Evolutionary conservation across 2,329 filamentous ascomycete genomes (phyloP), one percentile per base, ranked within the genome.

Genomic region (Aspergillus intermedius): DNA sequence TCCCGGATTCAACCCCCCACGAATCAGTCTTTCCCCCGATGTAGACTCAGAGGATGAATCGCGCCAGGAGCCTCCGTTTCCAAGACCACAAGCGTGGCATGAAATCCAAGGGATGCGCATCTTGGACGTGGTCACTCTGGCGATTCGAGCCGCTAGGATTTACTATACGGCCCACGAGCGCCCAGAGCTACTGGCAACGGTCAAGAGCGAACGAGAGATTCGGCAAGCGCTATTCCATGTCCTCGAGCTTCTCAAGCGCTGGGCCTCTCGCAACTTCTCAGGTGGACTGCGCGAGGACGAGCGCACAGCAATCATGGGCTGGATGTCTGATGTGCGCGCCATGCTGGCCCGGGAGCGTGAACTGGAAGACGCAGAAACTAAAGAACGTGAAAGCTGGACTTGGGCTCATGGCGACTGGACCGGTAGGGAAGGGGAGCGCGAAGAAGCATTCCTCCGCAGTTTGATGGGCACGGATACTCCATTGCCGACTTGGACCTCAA

Each of bases 131-230:
- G 86, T 93, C 64, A 98, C 93, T 1, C 77, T 97, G 46, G 91
- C 91, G n/a, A 97, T 98, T 57, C 83, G 90, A 46, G 90, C 91
- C 1, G 93, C 93, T 45, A 95, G 94, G 71, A 85, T 94, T 60
- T 98, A 97, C 72, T 97, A 98, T 70, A 96, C 91, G 0, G 81
- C 89, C 3, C 93, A 97, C 65, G 87, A 94, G 61, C 79, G 91
- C 46, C 89, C 91, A 1, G 86, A 93, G 58, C 84, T 88, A 34
- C 76, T 97, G 15, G 88, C 93, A 61, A 75, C 86, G 23, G 94
- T 97, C 70, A 91, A 88, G 68, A 83, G 88, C 0, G 93, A 98
- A 67, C 88, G 86, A 54, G 80, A 87, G 56, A 86, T 98, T 43
- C 84, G 93, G 39, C 78, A 86, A 45, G 91, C 97, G 60, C 74